phyloP scores from a whole-genome alignment of 192 early-diverging fungal genomes.

The Dimargaris xerosporica region DNA sequence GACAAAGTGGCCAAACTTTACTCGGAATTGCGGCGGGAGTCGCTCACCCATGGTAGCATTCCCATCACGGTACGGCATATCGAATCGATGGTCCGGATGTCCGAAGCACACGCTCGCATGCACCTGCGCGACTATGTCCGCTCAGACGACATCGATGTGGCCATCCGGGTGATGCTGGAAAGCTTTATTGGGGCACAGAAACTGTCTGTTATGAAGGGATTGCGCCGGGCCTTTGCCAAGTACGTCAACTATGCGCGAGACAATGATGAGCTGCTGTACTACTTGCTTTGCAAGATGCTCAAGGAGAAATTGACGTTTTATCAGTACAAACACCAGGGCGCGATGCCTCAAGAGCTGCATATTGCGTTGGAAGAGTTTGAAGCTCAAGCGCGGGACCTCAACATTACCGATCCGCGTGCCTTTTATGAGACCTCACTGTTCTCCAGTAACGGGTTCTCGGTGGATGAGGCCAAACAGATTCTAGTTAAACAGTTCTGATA shows the following conservation, averaged over 20 bases:
- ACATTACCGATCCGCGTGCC: slow-evolving; percentile 45
- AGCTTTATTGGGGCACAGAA: slow-evolving; percentile 91
- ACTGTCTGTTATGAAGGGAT: slow-evolving; percentile 65
- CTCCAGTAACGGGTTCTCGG: slow-evolving; percentile 21
- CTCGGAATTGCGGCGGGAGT: slow-evolving; percentile 81
- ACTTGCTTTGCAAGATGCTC: slow-evolving; percentile 54
- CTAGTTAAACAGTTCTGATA: slow-evolving; percentile 3
- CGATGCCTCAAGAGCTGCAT: slow-evolving; percentile 35
- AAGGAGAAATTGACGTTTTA: slow-evolving; percentile 61
- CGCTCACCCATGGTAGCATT: slow-evolving; percentile 55
- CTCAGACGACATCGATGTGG: slow-evolving; percentile 83
- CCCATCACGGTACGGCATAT: slow-evolving; percentile 81
- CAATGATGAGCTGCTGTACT: slow-evolving; percentile 64
- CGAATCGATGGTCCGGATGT: slow-evolving; percentile 72
- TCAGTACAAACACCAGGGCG: slow-evolving; percentile 38
- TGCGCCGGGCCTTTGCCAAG: slow-evolving; percentile 74
- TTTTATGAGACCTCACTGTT: slow-evolving; percentile 44
- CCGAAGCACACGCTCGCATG: slow-evolving; percentile 88
- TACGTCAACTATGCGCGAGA: slow-evolving; percentile 67
- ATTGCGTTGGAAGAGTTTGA: slow-evolving; percentile 53
- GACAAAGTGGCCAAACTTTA: slow-evolving; percentile 84
- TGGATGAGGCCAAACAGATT: slow-evolving; percentile 14
- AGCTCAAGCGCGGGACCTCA: slow-evolving; percentile 34
- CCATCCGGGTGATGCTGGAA: slow-evolving; percentile 75
- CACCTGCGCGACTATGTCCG: slow-evolving; percentile 84